Conservation (phyloP, 306 rosid genomes). For the Prunus mira region DNA sequence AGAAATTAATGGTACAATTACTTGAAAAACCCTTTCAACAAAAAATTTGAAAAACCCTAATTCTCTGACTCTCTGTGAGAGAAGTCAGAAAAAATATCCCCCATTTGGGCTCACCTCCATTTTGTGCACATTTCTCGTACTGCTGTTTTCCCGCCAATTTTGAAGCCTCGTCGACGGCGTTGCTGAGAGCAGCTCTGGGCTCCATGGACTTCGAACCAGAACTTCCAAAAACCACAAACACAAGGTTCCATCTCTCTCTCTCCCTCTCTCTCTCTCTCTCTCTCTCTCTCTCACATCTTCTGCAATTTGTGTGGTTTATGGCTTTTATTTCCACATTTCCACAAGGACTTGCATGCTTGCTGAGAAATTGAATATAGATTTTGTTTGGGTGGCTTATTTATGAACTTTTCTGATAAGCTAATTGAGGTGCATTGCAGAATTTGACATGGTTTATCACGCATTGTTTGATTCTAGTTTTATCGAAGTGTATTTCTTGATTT, state of each 20-base stretch:
- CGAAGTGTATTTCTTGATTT: neutral
- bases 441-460: neutral
- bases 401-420: neutral
- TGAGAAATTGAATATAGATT: neutral
- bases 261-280: neutral
- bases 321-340: neutral
- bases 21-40: too few relatives aligned
- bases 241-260: constrained; percentile 23
- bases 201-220: constrained; percentile 27
- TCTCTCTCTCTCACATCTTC: neutral
- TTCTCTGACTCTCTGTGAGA: neutral
- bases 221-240: constrained; percentile 13
- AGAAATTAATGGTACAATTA: too few relatives aligned
- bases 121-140: neutral
- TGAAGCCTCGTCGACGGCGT: neutral
- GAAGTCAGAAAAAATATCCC: neutral
- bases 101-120: neutral
- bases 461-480: neutral
- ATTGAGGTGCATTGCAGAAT: neutral
- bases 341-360: neutral
- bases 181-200: neutral
- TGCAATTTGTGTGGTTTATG: neutral
- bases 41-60: too few relatives aligned
- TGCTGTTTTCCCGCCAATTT: constrained; percentile 14
- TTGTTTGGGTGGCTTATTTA: neutral